Evolutionary conservation across 2,329 filamentous ascomycete genomes (phyloP).

Genomic region (Lachnellula subtilissima): DNA sequence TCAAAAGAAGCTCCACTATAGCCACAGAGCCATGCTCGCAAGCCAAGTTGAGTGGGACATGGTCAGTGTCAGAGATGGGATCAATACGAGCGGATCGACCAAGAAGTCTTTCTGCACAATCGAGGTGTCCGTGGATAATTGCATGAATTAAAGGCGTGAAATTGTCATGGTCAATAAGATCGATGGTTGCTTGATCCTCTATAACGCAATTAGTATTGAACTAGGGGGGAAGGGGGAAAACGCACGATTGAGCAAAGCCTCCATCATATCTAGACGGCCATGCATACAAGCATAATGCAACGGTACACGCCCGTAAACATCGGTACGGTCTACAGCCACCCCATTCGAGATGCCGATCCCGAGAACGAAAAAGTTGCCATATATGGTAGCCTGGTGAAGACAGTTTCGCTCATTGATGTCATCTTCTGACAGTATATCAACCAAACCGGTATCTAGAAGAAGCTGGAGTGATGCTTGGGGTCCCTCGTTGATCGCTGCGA

Average conservation of each 20-base stretch:
- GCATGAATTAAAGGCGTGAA: conserved; percentile 94
- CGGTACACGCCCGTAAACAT: conserved; percentile 91
- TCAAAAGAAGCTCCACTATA: conserved; percentile 79
- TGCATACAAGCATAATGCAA: conserved; percentile 97
- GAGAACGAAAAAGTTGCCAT: conserved; percentile 76
- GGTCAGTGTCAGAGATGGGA: conserved; percentile 78
- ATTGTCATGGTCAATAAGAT: conserved; percentile 91
- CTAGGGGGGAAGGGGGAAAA: background rate
- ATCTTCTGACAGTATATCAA: conserved; percentile 90
- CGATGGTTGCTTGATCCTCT: conserved; percentile 70
- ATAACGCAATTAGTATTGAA: conserved; percentile 10
- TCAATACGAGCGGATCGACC: conserved; percentile 77
- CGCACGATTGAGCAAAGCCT: conserved; percentile 63
- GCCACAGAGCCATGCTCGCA: conserved; percentile 87
- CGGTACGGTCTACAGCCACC: conserved; percentile 73
- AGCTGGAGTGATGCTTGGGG: conserved; percentile 70
- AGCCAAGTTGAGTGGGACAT: conserved; percentile 89
- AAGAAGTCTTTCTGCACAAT: conserved; percentile 75
- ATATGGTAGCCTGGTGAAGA: conserved; percentile 93
- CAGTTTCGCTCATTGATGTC: conserved; percentile 98
- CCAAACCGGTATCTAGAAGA: conserved; percentile 73
- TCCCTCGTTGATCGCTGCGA: conserved; percentile 83
- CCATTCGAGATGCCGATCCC: conserved; percentile 67
- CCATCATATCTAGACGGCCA: conserved; percentile 78
- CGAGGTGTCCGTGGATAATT: conserved; percentile 80